A percentile compares a stretch with the other conserved stretches of the same genome.
phyloP scores from a whole-genome alignment of 345 rosid genomes.

The Dipteronia dyeriana region DNA sequence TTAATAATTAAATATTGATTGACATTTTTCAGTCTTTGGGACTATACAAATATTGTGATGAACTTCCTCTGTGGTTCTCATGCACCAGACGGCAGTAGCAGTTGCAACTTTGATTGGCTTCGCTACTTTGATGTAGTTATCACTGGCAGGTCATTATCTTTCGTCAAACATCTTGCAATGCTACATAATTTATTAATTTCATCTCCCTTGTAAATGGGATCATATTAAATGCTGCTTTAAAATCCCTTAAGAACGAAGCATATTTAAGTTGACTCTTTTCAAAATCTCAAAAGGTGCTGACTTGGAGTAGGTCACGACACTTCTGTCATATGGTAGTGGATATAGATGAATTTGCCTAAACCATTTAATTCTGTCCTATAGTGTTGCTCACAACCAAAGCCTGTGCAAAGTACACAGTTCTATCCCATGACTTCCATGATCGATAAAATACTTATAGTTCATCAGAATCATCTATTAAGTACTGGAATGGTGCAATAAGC shows the following conservation, averaged over 20 bases:
- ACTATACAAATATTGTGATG: slow-evolving; percentile 96
- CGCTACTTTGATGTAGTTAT: slow-evolving; percentile 86
- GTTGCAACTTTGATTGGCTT: slow-evolving; percentile 86
- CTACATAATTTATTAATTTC: background rate
- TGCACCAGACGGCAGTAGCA: slow-evolving; percentile 35
- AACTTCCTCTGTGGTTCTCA: slow-evolving; percentile 76
- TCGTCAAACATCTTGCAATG: slow-evolving; percentile 5
- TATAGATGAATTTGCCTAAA: no score
- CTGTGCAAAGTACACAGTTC: no score
- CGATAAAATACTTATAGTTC: no score
- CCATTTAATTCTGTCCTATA: no score
- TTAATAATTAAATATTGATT: background rate
- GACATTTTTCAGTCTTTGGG: slow-evolving; percentile 85
- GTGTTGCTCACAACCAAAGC: no score
- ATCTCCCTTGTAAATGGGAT: background rate
- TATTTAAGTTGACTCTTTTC: background rate
- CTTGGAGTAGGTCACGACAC: background rate
- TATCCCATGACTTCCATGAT: no score
- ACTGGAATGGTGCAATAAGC: no score
- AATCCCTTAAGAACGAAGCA: background rate
- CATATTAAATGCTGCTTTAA: background rate
- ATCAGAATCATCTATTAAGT: no score
- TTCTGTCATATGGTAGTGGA: no score
- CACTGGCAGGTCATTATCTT: slow-evolving; percentile 77
- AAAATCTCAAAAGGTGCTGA: no score